phyloP scores from a whole-genome alignment of 176 grass and related monocot genomes.

The Ananas comosus region DNA sequence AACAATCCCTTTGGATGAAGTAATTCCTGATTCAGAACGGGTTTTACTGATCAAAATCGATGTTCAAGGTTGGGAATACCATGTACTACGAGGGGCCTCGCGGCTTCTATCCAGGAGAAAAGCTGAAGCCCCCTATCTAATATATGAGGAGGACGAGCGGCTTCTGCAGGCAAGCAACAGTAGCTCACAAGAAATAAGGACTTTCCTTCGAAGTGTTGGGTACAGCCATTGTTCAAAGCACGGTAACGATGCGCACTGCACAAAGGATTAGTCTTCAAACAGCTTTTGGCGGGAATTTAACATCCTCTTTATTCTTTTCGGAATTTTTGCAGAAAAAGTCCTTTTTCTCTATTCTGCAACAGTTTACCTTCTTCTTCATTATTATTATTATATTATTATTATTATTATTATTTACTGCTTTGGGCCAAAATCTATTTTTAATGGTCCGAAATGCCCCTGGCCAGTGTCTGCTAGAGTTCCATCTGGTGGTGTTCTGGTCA shows the following conservation, averaged over 20 bases:
- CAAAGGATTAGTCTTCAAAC: conserved; percentile 39
- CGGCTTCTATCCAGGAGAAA: conserved; percentile 58
- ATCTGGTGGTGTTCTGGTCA: no score
- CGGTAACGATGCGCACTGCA: conserved; percentile 74
- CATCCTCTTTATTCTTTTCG: background rate
- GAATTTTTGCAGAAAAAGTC: no score
- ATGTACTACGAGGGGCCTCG: conserved; percentile 61
- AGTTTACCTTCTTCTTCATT: no score
- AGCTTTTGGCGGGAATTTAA: background rate
- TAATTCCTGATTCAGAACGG: conserved; percentile 47
- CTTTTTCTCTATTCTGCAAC: no score
- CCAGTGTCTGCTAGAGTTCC: no score
- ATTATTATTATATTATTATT: no score
- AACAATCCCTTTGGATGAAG: conserved; percentile 77
- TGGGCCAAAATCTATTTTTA: no score
- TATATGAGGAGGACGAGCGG: conserved; percentile 87
- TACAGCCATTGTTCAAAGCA: conserved; percentile 49
- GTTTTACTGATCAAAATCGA: conserved; percentile 81
- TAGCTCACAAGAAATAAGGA: conserved; percentile 53
- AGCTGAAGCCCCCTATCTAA: conserved; percentile 77
- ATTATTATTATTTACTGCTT: no score
- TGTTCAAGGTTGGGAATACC: conserved; percentile 95
- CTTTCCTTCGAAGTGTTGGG: conserved; percentile 71
- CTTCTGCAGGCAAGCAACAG: conserved; percentile 83
- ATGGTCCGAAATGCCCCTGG: no score